These are phyloP conservation scores for Mesembryanthemum crystallinum DNA, from an alignment of 148 eudicot species.

Conservation along the genomic window DNA sequence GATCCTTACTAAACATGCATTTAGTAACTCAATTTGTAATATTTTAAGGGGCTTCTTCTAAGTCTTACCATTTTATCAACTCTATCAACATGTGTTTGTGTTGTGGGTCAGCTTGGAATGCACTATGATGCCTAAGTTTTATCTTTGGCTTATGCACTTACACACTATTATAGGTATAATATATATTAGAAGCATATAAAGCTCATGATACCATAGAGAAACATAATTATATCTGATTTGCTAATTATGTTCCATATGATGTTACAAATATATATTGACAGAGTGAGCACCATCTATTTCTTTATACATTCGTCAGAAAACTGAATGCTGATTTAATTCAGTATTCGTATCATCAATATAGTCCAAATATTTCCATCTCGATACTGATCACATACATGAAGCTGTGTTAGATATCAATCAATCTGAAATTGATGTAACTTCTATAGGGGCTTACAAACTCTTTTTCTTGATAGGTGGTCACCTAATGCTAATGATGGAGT, in stretches of 20 bases:
- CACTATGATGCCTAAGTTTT: not conserved
- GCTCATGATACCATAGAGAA: not conserved
- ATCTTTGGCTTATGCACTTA: not conserved
- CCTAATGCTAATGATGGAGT: constrained; percentile 53
- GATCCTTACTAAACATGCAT: not conserved
- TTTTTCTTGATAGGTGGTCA: constrained; percentile 55
- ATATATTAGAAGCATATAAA: not conserved
- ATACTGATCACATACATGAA: not conserved
- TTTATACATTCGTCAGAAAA: not conserved
- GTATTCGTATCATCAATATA: not conserved
- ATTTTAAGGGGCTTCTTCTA: not conserved
- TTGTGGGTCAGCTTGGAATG: not conserved
- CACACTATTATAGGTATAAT: not conserved
- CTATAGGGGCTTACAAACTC: not conserved
- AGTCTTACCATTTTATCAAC: not conserved
- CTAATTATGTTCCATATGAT: not conserved
- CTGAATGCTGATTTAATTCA: not conserved
- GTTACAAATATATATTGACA: not conserved
- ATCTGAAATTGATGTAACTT: not conserved
- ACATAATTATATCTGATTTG: not conserved
- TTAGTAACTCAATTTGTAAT: not conserved
- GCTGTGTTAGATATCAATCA: not conserved
- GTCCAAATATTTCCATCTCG: not conserved
- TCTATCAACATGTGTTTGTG: not conserved
- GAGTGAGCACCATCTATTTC: not conserved